A percentile compares a stretch with the other conserved stretches of the same genome.
Evolutionary conservation across 139 green algal species (phyloP).

Genomic region (Diplosphaera chodatii): DNA sequence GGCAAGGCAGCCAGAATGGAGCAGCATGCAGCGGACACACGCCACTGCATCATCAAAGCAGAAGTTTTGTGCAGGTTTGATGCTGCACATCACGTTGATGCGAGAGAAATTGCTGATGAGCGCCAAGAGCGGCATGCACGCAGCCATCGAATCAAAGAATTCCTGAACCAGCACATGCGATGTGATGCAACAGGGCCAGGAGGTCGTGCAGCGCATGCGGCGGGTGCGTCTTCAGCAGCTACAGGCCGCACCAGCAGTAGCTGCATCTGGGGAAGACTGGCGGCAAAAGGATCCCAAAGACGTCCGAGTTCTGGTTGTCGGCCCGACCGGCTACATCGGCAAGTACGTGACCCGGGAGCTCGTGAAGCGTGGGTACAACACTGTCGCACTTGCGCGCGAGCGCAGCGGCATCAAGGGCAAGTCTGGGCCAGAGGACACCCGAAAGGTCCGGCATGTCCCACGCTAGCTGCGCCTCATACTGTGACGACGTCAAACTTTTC

Average conservation of each 20-base stretch:
- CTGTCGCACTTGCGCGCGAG: constrained; percentile 80
- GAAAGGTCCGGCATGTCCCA: too few relatives aligned
- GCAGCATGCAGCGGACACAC: background rate
- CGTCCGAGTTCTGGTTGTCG: constrained; percentile 84
- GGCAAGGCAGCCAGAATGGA: background rate
- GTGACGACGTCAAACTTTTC: too few relatives aligned
- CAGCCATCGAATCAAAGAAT: too few relatives aligned
- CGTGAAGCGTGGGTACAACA: constrained; percentile 61
- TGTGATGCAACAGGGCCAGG: too few relatives aligned
- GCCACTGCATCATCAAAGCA: background rate
- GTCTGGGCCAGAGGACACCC: constrained; percentile 60
- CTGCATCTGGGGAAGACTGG: constrained; percentile 39
- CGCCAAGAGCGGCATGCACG: too few relatives aligned
- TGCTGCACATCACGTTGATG: background rate
- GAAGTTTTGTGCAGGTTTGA: background rate
- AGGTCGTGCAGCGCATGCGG: background rate
- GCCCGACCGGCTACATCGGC: constrained; percentile 97
- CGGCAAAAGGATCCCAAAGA: constrained; percentile 55
- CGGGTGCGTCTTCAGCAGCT: background rate
- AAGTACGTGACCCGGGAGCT: constrained; percentile 72
- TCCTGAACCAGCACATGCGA: too few relatives aligned
- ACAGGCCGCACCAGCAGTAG: constrained; percentile 1
- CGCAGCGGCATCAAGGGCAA: constrained; percentile 90
- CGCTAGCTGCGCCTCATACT: too few relatives aligned
- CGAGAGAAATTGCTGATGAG: background rate